Evolutionary conservation across 768 basidiomycete species (phyloP).

Genomic region (Lactarius psammicola): DNA sequence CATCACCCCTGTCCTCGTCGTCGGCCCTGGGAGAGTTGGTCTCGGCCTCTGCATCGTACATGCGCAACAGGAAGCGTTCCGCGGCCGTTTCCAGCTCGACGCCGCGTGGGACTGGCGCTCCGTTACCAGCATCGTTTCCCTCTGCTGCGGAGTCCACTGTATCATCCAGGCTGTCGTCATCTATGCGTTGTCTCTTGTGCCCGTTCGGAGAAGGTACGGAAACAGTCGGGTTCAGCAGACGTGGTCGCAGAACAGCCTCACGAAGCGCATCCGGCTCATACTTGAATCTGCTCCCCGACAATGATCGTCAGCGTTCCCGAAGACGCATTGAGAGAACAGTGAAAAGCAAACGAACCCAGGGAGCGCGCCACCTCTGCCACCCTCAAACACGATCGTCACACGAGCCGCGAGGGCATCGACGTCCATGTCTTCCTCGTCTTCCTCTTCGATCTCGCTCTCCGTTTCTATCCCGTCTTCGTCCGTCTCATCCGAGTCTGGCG

Average conservation of each 20-base stretch:
- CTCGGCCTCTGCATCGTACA: constrained; percentile 12
- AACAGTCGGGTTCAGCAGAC: neutral
- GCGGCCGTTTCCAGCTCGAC: constrained; percentile 35
- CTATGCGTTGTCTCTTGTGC: constrained; percentile 28
- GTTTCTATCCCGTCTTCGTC: constrained; percentile 13
- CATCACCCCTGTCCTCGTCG: neutral
- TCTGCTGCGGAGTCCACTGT: constrained; percentile 6
- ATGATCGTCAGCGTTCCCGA: neutral
- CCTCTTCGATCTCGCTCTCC: constrained; percentile 21
- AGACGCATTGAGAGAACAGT: neutral
- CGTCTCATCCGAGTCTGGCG: constrained; percentile 17
- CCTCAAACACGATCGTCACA: constrained; percentile 27
- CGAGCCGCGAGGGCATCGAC: constrained; percentile 24
- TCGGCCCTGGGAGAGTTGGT: no score
- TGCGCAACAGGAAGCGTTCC: constrained; percentile 34
- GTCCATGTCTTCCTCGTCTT: constrained; percentile 23
- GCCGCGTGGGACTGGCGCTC: constrained; percentile 20
- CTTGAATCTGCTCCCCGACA: constrained; percentile 32
- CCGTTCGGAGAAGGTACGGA: constrained; percentile 15
- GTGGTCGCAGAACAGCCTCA: constrained; percentile 30
- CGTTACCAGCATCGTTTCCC: neutral
- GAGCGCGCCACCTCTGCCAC: constrained; percentile 15
- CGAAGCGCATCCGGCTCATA: constrained; percentile 34
- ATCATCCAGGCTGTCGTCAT: constrained; percentile 9
- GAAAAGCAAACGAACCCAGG: constrained; percentile 15